These are phyloP conservation scores for Hypoxylon fuscum DNA, from an alignment of 495 filamentous ascomycete species.

Conservation along the genomic window DNA sequence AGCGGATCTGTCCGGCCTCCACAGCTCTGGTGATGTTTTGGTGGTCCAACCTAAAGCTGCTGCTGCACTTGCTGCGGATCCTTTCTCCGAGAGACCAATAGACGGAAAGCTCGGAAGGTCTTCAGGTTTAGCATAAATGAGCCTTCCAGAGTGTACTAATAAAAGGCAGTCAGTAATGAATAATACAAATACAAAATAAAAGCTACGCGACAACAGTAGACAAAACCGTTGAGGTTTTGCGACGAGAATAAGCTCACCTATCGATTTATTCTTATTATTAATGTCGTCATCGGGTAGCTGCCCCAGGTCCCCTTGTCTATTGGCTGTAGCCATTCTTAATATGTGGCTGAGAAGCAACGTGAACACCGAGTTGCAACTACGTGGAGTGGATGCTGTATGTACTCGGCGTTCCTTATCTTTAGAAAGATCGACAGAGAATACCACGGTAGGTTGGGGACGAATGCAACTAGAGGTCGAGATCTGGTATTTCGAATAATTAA, in stretches of 20 bases:
- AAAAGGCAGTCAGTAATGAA: constrained; percentile 34
- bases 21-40: constrained; percentile 66
- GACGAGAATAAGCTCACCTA: constrained; percentile 33
- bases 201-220: neutral
- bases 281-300: constrained; percentile 40
- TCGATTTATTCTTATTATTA: constrained; percentile 17
- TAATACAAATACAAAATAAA: neutral
- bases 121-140: constrained; percentile 72
- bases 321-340: constrained; percentile 28
- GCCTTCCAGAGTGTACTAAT: constrained; percentile 58
- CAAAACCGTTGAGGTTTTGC: constrained; percentile 2
- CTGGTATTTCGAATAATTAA: constrained; percentile 15
- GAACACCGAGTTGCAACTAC: constrained; percentile 17
- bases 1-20: constrained; percentile 64
- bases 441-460: constrained; percentile 13
- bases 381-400: constrained; percentile 22
- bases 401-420: constrained; percentile 10
- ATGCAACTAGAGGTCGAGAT: constrained; percentile 25
- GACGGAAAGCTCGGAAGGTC: constrained; percentile 75
- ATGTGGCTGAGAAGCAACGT: constrained; percentile 30
- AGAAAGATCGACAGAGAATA: constrained; percentile 31
- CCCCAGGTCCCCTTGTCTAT: constrained; percentile 25
- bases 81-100: constrained; percentile 67
- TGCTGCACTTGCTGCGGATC: constrained; percentile 75
- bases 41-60: constrained; percentile 77